Percentiles rank a stretch among this genome's conserved stretches.
These are phyloP conservation scores for Cutaneotrichosporon sp. DNA, from an alignment of 1,284 basidiomycete genomes.

Conservation along the genomic window DNA sequence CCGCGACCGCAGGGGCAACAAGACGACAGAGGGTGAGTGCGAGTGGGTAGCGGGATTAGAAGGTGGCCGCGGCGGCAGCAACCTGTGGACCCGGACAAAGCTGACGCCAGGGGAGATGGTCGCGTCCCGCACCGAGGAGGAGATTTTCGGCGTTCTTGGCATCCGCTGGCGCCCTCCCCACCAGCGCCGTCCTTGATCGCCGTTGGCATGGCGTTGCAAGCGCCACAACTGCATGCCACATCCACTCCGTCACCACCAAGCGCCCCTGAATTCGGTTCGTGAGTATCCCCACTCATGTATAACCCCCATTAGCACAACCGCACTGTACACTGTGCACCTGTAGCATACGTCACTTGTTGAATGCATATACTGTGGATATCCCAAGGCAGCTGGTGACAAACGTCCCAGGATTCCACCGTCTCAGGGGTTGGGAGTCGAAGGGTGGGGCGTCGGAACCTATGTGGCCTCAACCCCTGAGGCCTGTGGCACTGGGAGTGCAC, in stretches of 20 bases:
- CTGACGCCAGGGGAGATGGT: conserved; percentile 64
- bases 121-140: conserved; percentile 77
- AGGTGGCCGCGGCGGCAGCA: conserved; percentile 59
- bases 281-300: too few relatives aligned
- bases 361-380: background rate
- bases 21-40: conserved; percentile 65
- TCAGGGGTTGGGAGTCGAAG: too few relatives aligned
- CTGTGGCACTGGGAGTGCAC: too few relatives aligned
- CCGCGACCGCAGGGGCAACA: conserved; percentile 66
- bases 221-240: background rate
- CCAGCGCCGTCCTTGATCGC: conserved; percentile 16
- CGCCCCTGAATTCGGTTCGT: background rate
- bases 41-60: background rate
- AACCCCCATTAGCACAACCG: too few relatives aligned
- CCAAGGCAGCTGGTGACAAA: background rate
- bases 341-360: background rate
- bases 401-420: too few relatives aligned
- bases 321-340: background rate
- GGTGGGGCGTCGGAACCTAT: too few relatives aligned
- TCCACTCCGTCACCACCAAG: background rate
- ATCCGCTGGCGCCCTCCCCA: conserved; percentile 41
- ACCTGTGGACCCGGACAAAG: conserved; percentile 72
- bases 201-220: too few relatives aligned
- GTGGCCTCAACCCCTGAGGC: too few relatives aligned
- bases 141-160: conserved; percentile 74